Base-by-base conservation (phyloP, 345 rosid genomes). In the Mangifera indica region DNA sequence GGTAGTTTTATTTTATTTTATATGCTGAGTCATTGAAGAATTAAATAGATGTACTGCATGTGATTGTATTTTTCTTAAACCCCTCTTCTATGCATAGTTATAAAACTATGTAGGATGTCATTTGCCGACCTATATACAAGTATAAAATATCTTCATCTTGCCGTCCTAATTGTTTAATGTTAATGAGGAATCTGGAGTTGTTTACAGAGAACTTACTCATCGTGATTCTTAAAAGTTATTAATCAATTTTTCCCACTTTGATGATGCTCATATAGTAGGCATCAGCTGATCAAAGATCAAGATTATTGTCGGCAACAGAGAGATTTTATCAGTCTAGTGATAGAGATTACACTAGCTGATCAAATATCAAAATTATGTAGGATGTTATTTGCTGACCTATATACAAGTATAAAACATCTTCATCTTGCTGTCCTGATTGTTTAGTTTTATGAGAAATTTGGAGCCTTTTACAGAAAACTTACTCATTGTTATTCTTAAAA, bases 251-350 rank as follows among this genome's bases (percentile, higher is more conserved):
- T 56, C 42, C 44, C 40, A 0, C 54, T 52, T 15, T 60, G 53
- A 51, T 67, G 34, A 29, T 77, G 49, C 20, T 22, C 54, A 61
- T 81, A n/a, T n/a, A n/a, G n/a, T n/a, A n/a, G n/a, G n/a, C n/a
- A n/a, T n/a, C n/a, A n/a, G n/a, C n/a, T n/a, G n/a, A n/a, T n/a
- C n/a, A n/a, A n/a, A n/a, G n/a, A n/a, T n/a, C n/a, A n/a, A n/a
- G n/a, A n/a, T n/a, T n/a, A n/a, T n/a, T n/a, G n/a, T n/a, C n/a
- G n/a, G n/a, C n/a, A n/a, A n/a, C n/a, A n/a, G n/a, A n/a, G n/a
- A n/a, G n/a, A n/a, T n/a, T n/a, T n/a, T n/a, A n/a, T n/a, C n/a
- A n/a, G n/a, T n/a, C n/a, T n/a, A n/a, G n/a, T n/a, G n/a, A n/a
- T n/a, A n/a, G n/a, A n/a, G n/a, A n/a, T n/a, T n/a, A n/a, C n/a